Conservation (phyloP, 352 stramenopile genomes). For the Aphanomyces astaci region DNA sequence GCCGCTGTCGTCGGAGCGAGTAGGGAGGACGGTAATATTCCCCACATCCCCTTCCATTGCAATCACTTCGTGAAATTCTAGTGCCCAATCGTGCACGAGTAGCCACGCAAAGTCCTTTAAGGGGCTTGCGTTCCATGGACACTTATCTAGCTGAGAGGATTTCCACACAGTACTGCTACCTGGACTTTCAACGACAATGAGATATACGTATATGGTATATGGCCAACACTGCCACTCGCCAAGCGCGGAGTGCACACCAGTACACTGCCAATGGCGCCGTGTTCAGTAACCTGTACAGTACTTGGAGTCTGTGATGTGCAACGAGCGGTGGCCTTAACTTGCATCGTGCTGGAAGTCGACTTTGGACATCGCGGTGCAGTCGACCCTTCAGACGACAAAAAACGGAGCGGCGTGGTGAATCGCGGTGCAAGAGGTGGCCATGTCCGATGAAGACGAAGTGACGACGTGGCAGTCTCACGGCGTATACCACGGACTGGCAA, state of each 20-base stretch:
- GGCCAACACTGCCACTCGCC: slow-evolving; percentile 5
- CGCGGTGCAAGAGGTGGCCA: too few species aligned
- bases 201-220: too few species aligned
- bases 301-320: slow-evolving; percentile 16
- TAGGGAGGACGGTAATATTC: background rate
- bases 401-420: slow-evolving; percentile 4
- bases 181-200: slow-evolving; percentile 13
- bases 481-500: slow-evolving; percentile 16
- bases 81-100: slow-evolving; percentile 1
- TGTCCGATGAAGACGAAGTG: too few species aligned
- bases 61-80: slow-evolving; percentile 2
- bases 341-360: slow-evolving; percentile 10
- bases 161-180: slow-evolving; percentile 20
- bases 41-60: slow-evolving; percentile 8
- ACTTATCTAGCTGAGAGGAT: slow-evolving; percentile 12
- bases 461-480: background rate
- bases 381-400: background rate
- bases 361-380: slow-evolving; percentile 1
- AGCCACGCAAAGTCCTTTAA: background rate
- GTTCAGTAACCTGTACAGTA: too few species aligned
- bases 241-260: background rate
- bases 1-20: background rate
- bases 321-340: background rate
- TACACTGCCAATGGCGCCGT: slow-evolving; percentile 15
- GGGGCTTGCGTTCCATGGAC: background rate